Conservation (phyloP, 2,329 filamentous ascomycete genomes). For the Exutisphaerella laricina region DNA sequence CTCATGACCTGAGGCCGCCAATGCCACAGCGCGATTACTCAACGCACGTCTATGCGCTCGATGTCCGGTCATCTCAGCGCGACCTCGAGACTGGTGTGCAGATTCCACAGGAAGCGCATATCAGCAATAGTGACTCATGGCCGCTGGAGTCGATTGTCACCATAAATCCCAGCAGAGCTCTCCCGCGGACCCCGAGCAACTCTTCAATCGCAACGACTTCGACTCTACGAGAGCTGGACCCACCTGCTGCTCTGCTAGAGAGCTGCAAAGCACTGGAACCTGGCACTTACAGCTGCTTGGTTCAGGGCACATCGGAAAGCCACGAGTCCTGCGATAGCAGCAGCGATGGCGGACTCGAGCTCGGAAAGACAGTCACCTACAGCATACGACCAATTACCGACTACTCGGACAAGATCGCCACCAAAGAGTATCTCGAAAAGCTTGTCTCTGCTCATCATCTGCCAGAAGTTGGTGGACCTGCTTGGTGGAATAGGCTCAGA, state of each 20-base stretch:
- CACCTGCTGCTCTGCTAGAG: not conserved
- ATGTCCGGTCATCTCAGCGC: not conserved
- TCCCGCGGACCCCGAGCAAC: not conserved
- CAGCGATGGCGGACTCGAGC: not conserved
- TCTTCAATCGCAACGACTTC: not conserved
- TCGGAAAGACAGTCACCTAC: not conserved
- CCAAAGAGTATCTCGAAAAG: constrained; percentile 20
- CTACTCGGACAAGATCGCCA: constrained; percentile 18
- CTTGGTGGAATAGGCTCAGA: constrained; percentile 22
- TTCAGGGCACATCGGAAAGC: not conserved
- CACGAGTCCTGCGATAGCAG: not conserved
- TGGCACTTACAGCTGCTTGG: not conserved
- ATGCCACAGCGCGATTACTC: not conserved
- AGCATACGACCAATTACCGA: not conserved
- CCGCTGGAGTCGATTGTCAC: not conserved
- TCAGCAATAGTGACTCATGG: not conserved
- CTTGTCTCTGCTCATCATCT: constrained; percentile 20
- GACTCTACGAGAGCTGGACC: not conserved
- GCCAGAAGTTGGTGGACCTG: constrained; percentile 15
- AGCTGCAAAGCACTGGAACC: not conserved
- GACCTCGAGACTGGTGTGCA: not conserved
- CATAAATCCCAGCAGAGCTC: not conserved
- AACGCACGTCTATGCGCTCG: not conserved
- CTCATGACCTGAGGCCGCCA: no score
- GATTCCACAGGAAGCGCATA: not conserved